Percentiles rank a stretch among this genome's conserved stretches.
Conservation (phyloP, 1,284 basidiomycete species). For the Somion occarium region DNA sequence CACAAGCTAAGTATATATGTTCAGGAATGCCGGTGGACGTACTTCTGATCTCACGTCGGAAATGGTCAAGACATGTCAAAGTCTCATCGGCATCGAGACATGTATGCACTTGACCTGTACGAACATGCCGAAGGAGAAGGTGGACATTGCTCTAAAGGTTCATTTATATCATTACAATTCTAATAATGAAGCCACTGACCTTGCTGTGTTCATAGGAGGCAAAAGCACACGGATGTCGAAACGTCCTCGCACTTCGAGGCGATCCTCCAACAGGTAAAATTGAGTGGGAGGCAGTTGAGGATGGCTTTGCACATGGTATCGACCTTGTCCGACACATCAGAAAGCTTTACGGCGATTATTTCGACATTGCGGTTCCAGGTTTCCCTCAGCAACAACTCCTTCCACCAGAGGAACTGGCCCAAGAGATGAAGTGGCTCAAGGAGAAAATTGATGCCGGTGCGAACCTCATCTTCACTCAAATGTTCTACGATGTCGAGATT, state of each 20-base stretch:
- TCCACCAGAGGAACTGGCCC: constrained; percentile 68
- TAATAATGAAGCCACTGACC: constrained; percentile 13
- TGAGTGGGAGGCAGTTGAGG: constrained; percentile 88
- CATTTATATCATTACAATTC: constrained; percentile 25
- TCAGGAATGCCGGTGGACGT: constrained; percentile 96
- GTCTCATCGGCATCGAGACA: constrained; percentile 89
- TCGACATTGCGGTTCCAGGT: constrained; percentile 91
- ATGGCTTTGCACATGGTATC: constrained; percentile 84
- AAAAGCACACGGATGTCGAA: constrained; percentile 88
- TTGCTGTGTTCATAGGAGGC: constrained; percentile 62
- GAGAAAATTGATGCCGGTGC: constrained; percentile 86
- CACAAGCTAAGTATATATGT: constrained; percentile 1
- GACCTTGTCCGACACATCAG: constrained; percentile 90
- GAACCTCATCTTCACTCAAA: constrained; percentile 91
- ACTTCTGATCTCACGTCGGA: constrained; percentile 92
- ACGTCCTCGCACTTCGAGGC: constrained; percentile 92
- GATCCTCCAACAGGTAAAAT: constrained; percentile 88
- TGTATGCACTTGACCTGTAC: constrained; percentile 99
- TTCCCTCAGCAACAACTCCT: constrained; percentile 76
- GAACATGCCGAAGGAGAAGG: constrained; percentile 94
- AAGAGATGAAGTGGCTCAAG: constrained; percentile 85
- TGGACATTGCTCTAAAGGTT: constrained; percentile 84
- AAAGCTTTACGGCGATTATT: constrained; percentile 79
- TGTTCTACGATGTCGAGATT: constrained; percentile 90
- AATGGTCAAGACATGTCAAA: constrained; percentile 94